Evolutionary conservation across 495 filamentous ascomycete species (phyloP), one percentile per base, ranked within the genome.

Genomic region (Xylaria longipes): DNA sequence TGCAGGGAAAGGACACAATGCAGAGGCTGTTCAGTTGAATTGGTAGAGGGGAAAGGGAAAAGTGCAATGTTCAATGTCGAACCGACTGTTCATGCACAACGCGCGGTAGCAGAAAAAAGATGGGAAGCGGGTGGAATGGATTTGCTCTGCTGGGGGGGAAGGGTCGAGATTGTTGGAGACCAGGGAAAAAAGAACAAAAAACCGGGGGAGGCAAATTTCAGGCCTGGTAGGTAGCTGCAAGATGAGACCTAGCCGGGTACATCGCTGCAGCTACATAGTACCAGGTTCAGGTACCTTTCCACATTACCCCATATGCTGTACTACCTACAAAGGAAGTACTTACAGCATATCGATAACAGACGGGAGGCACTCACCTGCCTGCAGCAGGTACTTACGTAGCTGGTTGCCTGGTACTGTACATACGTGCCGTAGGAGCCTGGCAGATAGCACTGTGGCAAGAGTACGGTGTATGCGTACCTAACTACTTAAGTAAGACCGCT

Each of bases 121-220:
- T 70, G 45, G 70, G 68, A 68, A 70, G 68, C 67, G 74, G 58
- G 69, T 43, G 60, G 37, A 63, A 63, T 60, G 57, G 52, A 29
- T 56, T 56, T 56, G 52, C 52, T 56, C 31, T 29, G 52, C 57
- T 60, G 57, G 57, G 60, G 60, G 25, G 29, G n/a, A 17, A 27
- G 20, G 57, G 57, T 63, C 60, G 35, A 41, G 60, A 41, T 43
- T 71, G 77, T 76, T 73, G 69, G 61, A 67, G 66, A 67, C 64
- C 75, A 72, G 71, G 70, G 69, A 74, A 70, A 69, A 73, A 74
- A 72, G 68, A 71, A 75, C 68, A 71, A 66, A 72, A 75, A 75
- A 75, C 29, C 70, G 75, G 76, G 75, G 76, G 48, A 64, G 43
- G 68, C 68, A 63, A 61, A 70, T 70, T 70, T 70, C 58, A 62